Evolutionary conservation across 2,329 filamentous ascomycete genomes (phyloP).

Genomic region (Trichoderma sp.): DNA sequence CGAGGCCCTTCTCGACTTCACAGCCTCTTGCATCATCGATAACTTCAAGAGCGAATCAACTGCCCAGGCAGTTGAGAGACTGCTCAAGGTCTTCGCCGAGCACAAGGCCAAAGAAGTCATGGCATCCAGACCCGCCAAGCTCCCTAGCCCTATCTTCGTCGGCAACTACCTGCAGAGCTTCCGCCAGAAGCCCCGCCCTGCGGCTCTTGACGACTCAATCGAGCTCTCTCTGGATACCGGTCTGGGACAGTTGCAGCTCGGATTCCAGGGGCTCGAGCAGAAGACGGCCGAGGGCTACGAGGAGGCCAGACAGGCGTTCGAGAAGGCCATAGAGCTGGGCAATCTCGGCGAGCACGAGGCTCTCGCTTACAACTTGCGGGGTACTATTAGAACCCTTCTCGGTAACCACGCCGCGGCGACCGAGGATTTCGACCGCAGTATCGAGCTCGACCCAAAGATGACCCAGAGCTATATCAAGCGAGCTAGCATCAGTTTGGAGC

Average conservation of each 20-base stretch:
- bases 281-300: conserved; percentile 92
- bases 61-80: conserved; percentile 84
- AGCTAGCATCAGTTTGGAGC: conserved; percentile 95
- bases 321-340: conserved; percentile 80
- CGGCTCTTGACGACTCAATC: conserved; percentile 77
- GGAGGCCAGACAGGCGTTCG: conserved; percentile 81
- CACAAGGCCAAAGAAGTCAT: conserved; percentile 90
- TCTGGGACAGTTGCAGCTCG: conserved; percentile 82
- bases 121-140: conserved; percentile 78
- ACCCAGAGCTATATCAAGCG: conserved; percentile 99
- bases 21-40: conserved; percentile 98
- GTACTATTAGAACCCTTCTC: conserved; percentile 90
- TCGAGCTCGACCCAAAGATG: conserved; percentile 82
- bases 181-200: conserved; percentile 77
- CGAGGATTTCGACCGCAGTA: conserved; percentile 85
- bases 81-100: conserved; percentile 96
- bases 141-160: conserved; percentile 95
- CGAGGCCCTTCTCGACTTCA: conserved; percentile 95
- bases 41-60: conserved; percentile 90
- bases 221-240: conserved; percentile 78
- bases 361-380: conserved; percentile 92
- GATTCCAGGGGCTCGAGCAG: conserved; percentile 76
- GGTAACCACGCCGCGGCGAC: conserved; percentile 85
- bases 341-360: conserved; percentile 82
- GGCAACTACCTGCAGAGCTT: conserved; percentile 99